phyloP scores from a whole-genome alignment of 805 yeast species.

The Nakazawaea molendinolei region DNA sequence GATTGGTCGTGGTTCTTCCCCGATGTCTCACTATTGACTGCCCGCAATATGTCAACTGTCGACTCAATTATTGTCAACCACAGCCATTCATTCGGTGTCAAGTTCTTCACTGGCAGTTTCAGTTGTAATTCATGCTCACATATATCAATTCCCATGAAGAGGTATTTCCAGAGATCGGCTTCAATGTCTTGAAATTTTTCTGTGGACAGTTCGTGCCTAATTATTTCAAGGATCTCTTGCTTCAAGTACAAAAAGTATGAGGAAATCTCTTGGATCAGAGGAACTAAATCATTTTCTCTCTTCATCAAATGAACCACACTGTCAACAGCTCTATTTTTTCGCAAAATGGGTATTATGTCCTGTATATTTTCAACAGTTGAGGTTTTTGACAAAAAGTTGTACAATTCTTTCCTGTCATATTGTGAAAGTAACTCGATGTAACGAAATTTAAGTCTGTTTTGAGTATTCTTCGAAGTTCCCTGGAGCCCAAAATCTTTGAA shows the following conservation, averaged over 20 bases:
- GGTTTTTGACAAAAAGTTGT: slow-evolving; percentile 11
- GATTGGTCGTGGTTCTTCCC: slow-evolving; percentile 1
- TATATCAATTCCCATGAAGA: slow-evolving; percentile 26
- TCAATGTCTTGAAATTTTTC: slow-evolving; percentile 17
- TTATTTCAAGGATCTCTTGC: slow-evolving; percentile 19
- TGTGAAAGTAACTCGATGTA: slow-evolving; percentile 23
- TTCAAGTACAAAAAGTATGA: slow-evolving; percentile 13
- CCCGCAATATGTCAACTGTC: slow-evolving; percentile 28
- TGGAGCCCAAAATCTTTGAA: slow-evolving; percentile 18
- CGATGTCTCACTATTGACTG: slow-evolving; percentile 17
- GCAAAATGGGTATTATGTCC: slow-evolving; percentile 18
- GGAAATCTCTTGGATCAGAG: slow-evolving; percentile 26
- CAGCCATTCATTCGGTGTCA: slow-evolving; percentile 28
- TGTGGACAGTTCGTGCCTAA: slow-evolving; percentile 8
- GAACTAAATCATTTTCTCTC: slow-evolving; percentile 17
- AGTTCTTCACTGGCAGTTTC: slow-evolving; percentile 12
- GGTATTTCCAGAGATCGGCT: slow-evolving; percentile 27
- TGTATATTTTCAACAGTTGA: neutral
- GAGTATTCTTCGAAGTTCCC: slow-evolving; percentile 7
- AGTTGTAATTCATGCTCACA: slow-evolving; percentile 22
- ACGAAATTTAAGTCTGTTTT: slow-evolving; percentile 14
- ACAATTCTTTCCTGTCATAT: slow-evolving; percentile 16
- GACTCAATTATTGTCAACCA: slow-evolving; percentile 34
- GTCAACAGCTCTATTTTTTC: slow-evolving; percentile 21
- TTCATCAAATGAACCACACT: slow-evolving; percentile 27